phyloP scores from a whole-genome alignment of 495 filamentous ascomycete genomes.

The Pseudevernia furfuracea region DNA sequence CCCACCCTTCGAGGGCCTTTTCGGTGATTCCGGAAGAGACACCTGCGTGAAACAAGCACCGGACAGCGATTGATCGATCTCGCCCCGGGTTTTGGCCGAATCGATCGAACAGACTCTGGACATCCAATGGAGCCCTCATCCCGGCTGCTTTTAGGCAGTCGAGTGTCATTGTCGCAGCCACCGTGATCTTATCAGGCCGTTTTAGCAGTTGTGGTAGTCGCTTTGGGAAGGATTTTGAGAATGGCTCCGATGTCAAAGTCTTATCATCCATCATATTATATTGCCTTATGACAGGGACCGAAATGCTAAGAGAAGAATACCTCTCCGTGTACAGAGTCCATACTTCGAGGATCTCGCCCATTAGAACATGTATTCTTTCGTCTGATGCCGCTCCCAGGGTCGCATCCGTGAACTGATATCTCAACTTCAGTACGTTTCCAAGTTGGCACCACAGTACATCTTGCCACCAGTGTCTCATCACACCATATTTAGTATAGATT shows the following conservation, averaged over 20 bases:
- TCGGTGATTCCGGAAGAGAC: background rate
- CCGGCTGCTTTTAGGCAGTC: background rate
- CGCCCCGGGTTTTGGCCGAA: background rate
- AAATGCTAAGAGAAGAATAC: background rate
- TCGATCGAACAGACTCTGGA: background rate
- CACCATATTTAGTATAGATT: constrained; percentile 13
- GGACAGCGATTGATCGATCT: background rate
- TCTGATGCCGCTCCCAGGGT: background rate
- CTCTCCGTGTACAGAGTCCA: constrained; percentile 5
- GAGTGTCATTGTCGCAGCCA: background rate
- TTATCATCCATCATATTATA: background rate
- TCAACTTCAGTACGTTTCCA: constrained; percentile 2
- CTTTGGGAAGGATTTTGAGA: background rate
- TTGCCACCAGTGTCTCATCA: constrained; percentile 20
- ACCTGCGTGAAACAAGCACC: background rate
- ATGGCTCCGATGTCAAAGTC: background rate
- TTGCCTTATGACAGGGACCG: background rate
- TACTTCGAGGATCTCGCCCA: constrained; percentile 10
- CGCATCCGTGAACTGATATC: background rate
- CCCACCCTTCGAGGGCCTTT: background rate
- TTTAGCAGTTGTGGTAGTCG: too few species aligned
- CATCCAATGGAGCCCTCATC: background rate
- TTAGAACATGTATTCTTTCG: background rate
- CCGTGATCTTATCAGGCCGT: background rate
- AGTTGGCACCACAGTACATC: constrained; percentile 19